phyloP scores from a whole-genome alignment of 1,284 basidiomycete species.

The Ustanciosporium gigantosporum region DNA sequence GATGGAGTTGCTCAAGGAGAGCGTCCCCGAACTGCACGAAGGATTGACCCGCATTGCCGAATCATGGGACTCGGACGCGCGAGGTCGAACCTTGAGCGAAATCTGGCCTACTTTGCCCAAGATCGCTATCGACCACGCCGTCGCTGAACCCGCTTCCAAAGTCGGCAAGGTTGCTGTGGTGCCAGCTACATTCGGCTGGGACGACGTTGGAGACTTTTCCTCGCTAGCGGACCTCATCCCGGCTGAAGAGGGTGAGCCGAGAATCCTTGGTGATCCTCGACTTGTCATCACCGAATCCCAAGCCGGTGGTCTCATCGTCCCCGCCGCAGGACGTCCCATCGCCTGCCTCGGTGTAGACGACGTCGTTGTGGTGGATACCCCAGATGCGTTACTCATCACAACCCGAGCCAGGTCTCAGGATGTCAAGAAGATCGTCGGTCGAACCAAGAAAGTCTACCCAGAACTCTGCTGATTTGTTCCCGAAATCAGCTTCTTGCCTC shows the following conservation, averaged over 20 bases:
- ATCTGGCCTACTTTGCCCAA: conserved; percentile 57
- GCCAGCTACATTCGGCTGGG: conserved; percentile 61
- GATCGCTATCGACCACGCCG: conserved; percentile 61
- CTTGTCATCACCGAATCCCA: conserved; percentile 58
- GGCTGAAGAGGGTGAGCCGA: conserved; percentile 58
- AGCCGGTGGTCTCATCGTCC: conserved; percentile 57
- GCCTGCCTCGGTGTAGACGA: conserved; percentile 60
- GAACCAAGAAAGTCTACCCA: conserved; percentile 55
- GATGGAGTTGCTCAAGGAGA: conserved; percentile 46
- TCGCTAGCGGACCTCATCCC: conserved; percentile 57
- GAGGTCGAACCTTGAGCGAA: conserved; percentile 34
- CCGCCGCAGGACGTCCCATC: conserved; percentile 52
- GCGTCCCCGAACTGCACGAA: conserved; percentile 52
- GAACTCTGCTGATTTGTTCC: conserved; percentile 42
- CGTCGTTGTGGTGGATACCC: conserved; percentile 60
- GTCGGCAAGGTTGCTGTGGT: conserved; percentile 59
- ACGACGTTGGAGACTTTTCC: conserved; percentile 60
- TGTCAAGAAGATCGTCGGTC: conserved; percentile 59
- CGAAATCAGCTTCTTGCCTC: neutral
- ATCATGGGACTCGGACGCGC: conserved; percentile 49
- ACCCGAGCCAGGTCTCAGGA: conserved; percentile 58
- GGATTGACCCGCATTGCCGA: conserved; percentile 53
- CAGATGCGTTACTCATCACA: conserved; percentile 57
- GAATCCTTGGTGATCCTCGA: conserved; percentile 54
- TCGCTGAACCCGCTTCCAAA: conserved; percentile 58